phyloP scores from a whole-genome alignment of 306 rosid species.

The Acacia crassicarpa region DNA sequence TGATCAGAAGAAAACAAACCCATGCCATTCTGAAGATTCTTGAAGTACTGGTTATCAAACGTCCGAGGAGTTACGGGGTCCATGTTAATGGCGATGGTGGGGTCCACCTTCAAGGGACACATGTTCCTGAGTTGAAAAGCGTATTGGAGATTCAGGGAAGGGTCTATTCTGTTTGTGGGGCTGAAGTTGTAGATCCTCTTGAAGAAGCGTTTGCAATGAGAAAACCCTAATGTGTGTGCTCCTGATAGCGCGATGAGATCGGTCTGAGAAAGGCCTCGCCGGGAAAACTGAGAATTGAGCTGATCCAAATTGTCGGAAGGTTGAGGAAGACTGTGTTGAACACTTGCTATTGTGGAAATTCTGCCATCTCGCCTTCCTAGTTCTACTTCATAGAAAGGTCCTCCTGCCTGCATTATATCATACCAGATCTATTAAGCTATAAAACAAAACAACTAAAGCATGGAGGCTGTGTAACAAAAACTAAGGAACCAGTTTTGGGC shows the following conservation, averaged over 20 bases:
- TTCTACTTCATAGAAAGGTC: constrained; percentile 78
- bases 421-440: too few relatives aligned
- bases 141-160: constrained; percentile 56
- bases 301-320: constrained; percentile 55
- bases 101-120: constrained; percentile 69
- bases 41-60: constrained; percentile 80
- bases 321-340: constrained; percentile 60
- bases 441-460: too few relatives aligned
- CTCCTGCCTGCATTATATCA: constrained; percentile 60
- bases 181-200: constrained; percentile 63
- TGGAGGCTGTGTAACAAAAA: too few relatives aligned
- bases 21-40: constrained; percentile 74
- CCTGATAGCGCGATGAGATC: constrained; percentile 91
- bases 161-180: constrained; percentile 59
- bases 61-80: constrained; percentile 61
- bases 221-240: constrained; percentile 85
- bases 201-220: constrained; percentile 66
- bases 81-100: constrained; percentile 65
- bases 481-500: too few relatives aligned
- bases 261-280: constrained; percentile 63
- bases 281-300: constrained; percentile 51
- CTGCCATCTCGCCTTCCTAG: constrained; percentile 83
- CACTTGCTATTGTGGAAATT: constrained; percentile 56
- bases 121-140: constrained; percentile 55
- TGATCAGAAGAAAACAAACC: constrained; percentile 87